Base-by-base conservation (phyloP, 2,329 filamentous ascomycete species). In the Pyricularia pennisetigena region DNA sequence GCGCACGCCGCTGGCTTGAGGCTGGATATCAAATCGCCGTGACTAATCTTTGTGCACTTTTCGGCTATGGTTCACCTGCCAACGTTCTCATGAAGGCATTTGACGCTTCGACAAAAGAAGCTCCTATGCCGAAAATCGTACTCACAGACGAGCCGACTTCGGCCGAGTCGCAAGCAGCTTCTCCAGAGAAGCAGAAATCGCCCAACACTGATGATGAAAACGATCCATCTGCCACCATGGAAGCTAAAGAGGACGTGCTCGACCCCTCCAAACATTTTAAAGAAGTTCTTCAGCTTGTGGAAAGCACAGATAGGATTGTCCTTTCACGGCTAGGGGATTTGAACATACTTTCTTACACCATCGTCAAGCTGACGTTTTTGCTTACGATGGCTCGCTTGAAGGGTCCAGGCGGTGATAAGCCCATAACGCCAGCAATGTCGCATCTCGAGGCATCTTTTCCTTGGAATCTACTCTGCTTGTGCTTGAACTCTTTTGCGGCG, bases 321-420 rank as follows among this genome's bases (percentile, higher is more conserved):
- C 79, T 88, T 8, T 75, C 77, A 2, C 81, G 3, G n/a, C n/a
- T n/a, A n/a, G n/a, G n/a, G n/a, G n/a, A n/a, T n/a, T n/a, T n/a
- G n/a, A n/a, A n/a, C n/a, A 83, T 86, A 2, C 78, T 90, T 1
- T 83, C 88, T 0, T 90, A 86, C 73, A 73, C 90, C 0, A 88
- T 92, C 71, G 82, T 86, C 0, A 82, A 84, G 4, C 77, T 92
- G 30, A 83, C 85, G 0, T 91, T 90, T 71, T 74, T 91, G 8
- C 73, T 77, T 2, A 79, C 82, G 30, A 74, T 88, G 64, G 77
- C 79, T 1, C 74, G 75, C 8, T 77, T 76, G 7, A 79, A 79
- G 0, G 73, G 74, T 0, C 30, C 30, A 32, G 30, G 30, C 30
- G 30, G 30, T 32, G 30, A 32, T 32, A 32, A 32, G 30, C 30